Evolutionary conservation across 192 early-diverging fungal species (phyloP).

Genomic region (Ambispora gerdemannii): DNA sequence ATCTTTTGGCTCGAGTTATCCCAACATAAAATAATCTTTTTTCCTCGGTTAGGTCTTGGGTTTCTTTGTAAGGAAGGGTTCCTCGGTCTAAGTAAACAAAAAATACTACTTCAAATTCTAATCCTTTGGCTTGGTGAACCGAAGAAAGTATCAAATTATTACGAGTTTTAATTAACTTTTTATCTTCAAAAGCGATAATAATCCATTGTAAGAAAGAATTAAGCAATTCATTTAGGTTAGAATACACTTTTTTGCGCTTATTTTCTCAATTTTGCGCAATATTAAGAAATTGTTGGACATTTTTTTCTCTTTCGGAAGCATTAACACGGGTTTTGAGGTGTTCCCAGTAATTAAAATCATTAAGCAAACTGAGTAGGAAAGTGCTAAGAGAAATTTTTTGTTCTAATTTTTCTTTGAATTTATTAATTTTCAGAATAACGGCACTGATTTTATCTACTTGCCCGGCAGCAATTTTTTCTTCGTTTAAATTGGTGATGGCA

Average conservation of each 20-base stretch:
- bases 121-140: constrained; percentile 9
- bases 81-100: constrained; percentile 16
- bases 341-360: constrained; percentile 15
- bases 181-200: constrained; percentile 15
- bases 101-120: constrained; percentile 25
- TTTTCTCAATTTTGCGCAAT: constrained; percentile 15
- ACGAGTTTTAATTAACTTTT: constrained; percentile 13
- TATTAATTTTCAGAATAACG: constrained; percentile 10
- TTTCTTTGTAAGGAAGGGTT: constrained; percentile 5
- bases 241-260: constrained; percentile 6
- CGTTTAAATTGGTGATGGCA: neutral
- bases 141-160: constrained; percentile 16
- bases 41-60: neutral
- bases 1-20: neutral
- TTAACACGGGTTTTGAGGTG: constrained; percentile 7
- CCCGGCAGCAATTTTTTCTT: neutral
- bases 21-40: constrained; percentile 13
- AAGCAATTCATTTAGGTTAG: neutral
- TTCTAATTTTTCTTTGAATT: constrained; percentile 10
- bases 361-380: neutral
- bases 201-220: neutral
- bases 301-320: constrained; percentile 8
- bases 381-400: neutral
- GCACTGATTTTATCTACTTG: neutral
- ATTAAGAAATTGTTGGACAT: constrained; percentile 12